Evolutionary conservation across 768 basidiomycete genomes (phyloP).

Genomic region (Lentinula raphanica): DNA sequence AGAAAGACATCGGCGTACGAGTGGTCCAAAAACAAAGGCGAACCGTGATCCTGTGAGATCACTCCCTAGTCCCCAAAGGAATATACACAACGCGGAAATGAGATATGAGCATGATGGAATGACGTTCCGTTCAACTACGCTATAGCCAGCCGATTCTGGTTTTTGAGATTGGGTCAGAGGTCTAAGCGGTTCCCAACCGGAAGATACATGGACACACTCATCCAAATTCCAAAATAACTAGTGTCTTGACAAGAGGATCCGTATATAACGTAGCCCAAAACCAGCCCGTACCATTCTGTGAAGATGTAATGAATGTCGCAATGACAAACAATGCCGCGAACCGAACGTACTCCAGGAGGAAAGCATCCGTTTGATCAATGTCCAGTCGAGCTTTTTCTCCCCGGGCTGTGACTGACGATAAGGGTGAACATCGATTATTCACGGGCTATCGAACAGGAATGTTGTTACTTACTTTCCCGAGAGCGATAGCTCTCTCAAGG

Average conservation of each 20-base stretch:
- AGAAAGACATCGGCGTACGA: constrained; percentile 6
- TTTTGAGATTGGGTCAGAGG: no score
- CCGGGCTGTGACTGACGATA: constrained; percentile 10
- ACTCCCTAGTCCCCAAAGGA: constrained; percentile 21
- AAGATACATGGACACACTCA: constrained; percentile 11
- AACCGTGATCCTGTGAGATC: constrained; percentile 21
- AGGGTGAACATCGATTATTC: not conserved
- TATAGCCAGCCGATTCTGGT: constrained; percentile 19
- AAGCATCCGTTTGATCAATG: constrained; percentile 17
- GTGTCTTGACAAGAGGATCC: constrained; percentile 17
- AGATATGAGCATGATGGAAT: constrained; percentile 20
- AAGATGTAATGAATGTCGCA: not conserved
- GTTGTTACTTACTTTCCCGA: constrained; percentile 15
- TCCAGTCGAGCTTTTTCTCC: constrained; percentile 13
- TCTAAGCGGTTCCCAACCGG: not conserved
- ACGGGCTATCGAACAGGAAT: no score
- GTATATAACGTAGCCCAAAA: constrained; percentile 20
- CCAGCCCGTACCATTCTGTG: constrained; percentile 21
- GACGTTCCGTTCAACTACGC: constrained; percentile 17
- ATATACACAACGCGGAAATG: constrained; percentile 18
- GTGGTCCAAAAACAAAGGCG: constrained; percentile 19
- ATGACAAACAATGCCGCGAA: not conserved
- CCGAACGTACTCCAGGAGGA: constrained; percentile 17
- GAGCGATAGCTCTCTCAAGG: constrained; percentile 14
- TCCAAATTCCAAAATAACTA: constrained; percentile 21